These are phyloP conservation scores for Daldinia concentrica DNA, from an alignment of 495 filamentous ascomycete species.

Conservation along the genomic window DNA sequence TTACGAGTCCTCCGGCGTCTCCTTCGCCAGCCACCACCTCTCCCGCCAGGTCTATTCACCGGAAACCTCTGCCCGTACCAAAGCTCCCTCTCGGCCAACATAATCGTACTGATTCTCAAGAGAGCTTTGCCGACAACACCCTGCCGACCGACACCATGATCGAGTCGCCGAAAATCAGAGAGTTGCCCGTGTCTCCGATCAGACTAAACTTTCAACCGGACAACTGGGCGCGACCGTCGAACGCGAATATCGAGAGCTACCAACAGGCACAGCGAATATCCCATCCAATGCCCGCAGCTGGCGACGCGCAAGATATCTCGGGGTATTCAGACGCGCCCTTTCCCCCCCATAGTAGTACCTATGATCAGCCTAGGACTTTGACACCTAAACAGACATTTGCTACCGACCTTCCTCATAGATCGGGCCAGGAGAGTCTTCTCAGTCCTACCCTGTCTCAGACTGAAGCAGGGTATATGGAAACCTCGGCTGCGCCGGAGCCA, in stretches of 20 bases:
- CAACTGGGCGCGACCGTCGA: constrained; percentile 54
- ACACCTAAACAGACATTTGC: constrained; percentile 36
- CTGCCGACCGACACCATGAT: constrained; percentile 41
- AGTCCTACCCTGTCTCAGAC: constrained; percentile 22
- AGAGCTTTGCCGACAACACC: constrained; percentile 49
- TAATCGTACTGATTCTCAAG: constrained; percentile 46
- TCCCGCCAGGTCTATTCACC: constrained; percentile 50
- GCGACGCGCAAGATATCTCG: constrained; percentile 47
- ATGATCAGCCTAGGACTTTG: constrained; percentile 32
- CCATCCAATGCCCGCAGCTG: constrained; percentile 5
- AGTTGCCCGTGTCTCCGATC: constrained; percentile 54
- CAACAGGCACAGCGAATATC: constrained; percentile 2
- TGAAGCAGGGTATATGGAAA: constrained; percentile 29
- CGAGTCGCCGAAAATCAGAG: constrained; percentile 50
- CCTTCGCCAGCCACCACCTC: constrained; percentile 47
- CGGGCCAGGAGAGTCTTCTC: constrained; percentile 38
- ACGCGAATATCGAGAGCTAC: constrained; percentile 48
- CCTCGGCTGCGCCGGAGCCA: constrained; percentile 37
- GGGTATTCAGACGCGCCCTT: constrained; percentile 50
- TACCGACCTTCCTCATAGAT: constrained; percentile 47
- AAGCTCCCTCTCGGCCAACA: constrained; percentile 43
- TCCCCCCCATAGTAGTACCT: constrained; percentile 37
- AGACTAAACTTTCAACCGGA: constrained; percentile 55
- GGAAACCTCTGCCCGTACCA: constrained; percentile 53
- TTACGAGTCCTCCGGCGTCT: constrained; percentile 47